Percentiles rank a stretch among this genome's conserved stretches.
These are phyloP conservation scores for Ogataea chonburiensis DNA, from an alignment of 805 yeast genomes.

Conservation along the genomic window DNA sequence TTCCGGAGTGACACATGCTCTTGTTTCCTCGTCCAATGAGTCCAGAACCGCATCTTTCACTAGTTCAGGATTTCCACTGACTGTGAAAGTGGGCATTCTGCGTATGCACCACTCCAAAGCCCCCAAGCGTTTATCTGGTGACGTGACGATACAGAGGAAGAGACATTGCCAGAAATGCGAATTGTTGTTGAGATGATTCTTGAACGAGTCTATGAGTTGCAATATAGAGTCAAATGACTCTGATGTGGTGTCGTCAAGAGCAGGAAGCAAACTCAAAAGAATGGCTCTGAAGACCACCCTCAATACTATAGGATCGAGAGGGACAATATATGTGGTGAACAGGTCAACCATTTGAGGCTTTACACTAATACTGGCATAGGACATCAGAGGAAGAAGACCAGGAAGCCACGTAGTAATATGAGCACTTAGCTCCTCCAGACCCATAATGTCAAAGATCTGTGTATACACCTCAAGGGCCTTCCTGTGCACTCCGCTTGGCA, in stretches of 20 bases:
- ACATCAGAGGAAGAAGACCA: conserved; percentile 84
- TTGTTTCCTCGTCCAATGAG: conserved; percentile 42
- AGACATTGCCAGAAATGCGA: conserved; percentile 84
- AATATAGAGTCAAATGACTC: conserved; percentile 71
- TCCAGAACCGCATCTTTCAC: conserved; percentile 25
- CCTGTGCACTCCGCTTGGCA: conserved; percentile 96
- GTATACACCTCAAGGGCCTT: conserved; percentile 80
- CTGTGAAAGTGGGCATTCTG: conserved; percentile 58
- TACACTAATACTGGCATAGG: conserved; percentile 85
- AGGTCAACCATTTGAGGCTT: conserved; percentile 73
- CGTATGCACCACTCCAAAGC: conserved; percentile 74
- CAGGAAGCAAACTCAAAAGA: conserved; percentile 73
- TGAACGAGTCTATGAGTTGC: conserved; percentile 58
- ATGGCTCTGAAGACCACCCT: conserved; percentile 64
- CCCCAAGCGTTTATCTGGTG: conserved; percentile 79
- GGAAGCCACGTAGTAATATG: conserved; percentile 83
- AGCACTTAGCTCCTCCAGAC: conserved; percentile 49
- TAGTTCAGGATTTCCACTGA: conserved; percentile 6
- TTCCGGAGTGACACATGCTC: conserved; percentile 66
- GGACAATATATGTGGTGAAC: conserved; percentile 53
- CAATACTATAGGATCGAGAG: conserved; percentile 48
- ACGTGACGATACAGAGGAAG: conserved; percentile 70
- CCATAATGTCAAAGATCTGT: conserved; percentile 63
- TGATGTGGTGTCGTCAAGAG: conserved; percentile 88
- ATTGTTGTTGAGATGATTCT: conserved; percentile 58